Base-by-base conservation (phyloP, 352 stramenopile genomes). In the Phytopythium helicoides region DNA sequence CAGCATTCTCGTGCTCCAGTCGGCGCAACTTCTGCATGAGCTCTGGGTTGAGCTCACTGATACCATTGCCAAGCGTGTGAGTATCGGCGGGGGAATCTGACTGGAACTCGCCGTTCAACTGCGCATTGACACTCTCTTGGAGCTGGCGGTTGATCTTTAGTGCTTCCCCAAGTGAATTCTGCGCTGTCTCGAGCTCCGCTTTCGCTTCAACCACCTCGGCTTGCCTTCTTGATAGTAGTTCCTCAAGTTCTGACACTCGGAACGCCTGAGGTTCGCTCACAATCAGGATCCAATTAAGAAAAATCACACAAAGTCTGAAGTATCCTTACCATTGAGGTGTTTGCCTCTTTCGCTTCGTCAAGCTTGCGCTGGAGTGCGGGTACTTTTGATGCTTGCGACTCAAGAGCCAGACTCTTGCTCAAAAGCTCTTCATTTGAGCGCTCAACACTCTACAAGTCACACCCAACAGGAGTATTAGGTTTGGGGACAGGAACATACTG, bases 181-280 rank as follows among this genome's bases (percentile, higher is more conserved):
- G 56, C 12, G 64, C 56, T 14, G 50, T 33, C 7, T 84, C 71
- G 18, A 73, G 52, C 31, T 84, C 68, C 5, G 19, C 35, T 26
- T 44, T 58, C 36, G 62, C 55, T 14, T 38, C n/a, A 25, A 45
- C 23, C 4, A 75, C 28, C 35, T 87, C 76, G 10, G 55, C n/a
- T 33, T 56, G 48, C 22, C 84, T 61, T 3, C 64, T 55, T 10
- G 54, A 25, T 19, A 86, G 47, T 25, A 69, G 45, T 0, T 64
- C 51, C 40, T 91, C 66, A 3, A 91, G 39, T 45, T 91, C 78
- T 11, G 69, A 80, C 6, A 83, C 56, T 31, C 69, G 69, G 34
- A 89, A 87, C 67, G 86, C 69, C 82, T 93, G 54, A 8, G 31
- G n/a, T n/a, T n/a, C n/a, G n/a, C n/a, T n/a, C n/a, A n/a, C 22